Evolutionary conservation across 2,329 filamentous ascomycete genomes (phyloP).

Genomic region (Sporothrix euskadiensis): DNA sequence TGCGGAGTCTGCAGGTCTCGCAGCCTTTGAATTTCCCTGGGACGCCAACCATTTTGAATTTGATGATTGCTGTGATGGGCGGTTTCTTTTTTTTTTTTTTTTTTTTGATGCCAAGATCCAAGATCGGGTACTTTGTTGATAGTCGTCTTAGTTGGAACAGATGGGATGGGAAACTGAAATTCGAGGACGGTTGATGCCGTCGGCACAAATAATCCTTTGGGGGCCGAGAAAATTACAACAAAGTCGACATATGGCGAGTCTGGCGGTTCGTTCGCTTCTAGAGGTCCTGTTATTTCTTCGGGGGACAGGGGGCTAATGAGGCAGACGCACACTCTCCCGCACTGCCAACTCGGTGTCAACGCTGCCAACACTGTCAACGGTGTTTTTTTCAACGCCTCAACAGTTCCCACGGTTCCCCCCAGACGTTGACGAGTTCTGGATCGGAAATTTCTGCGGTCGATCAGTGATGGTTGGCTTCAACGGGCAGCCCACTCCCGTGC

Average conservation of each 20-base stretch:
- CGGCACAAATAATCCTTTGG: not conserved
- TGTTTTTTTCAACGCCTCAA: conserved; percentile 7
- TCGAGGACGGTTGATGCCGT: not conserved
- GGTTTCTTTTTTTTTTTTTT: not conserved
- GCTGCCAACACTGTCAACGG: not conserved
- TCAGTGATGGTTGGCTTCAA: not conserved
- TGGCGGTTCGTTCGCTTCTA: not conserved
- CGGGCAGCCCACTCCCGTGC: not conserved
- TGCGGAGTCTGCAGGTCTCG: conserved; percentile 59
- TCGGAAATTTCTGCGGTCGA: conserved; percentile 19
- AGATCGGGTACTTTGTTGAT: not conserved
- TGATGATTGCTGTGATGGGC: not conserved
- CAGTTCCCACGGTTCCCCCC: not conserved
- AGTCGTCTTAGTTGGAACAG: not conserved
- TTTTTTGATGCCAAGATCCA: not conserved
- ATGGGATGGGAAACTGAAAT: not conserved
- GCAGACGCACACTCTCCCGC: not conserved
- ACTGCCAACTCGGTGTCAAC: not conserved
- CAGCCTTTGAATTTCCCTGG: conserved; percentile 65
- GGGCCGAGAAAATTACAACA: not conserved
- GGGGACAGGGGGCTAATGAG: not conserved
- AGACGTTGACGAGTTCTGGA: conserved; percentile 5
- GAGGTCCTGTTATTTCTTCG: not conserved
- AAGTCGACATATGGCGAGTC: not conserved
- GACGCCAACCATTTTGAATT: conserved; percentile 57